A percentile compares a stretch with the other conserved stretches of the same genome.
Evolutionary conservation across 73 alveolate species (phyloP).

Genomic region (Stentor roeselii): DNA sequence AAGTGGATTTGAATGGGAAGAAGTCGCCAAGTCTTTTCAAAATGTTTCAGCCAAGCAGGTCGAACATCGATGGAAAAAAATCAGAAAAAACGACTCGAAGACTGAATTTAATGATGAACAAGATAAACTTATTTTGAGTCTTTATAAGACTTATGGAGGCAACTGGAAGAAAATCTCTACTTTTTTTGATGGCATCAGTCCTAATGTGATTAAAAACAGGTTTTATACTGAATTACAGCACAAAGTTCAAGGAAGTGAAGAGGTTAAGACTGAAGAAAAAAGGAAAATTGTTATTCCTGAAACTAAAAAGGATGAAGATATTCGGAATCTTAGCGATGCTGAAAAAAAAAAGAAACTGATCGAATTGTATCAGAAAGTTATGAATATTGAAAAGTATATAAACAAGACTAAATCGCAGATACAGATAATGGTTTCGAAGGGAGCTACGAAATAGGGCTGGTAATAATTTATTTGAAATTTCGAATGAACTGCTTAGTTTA

Average conservation of each 20-base stretch:
- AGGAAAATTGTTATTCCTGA: background rate
- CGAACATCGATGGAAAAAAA: background rate
- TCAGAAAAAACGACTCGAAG: background rate
- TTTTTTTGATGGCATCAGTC: background rate
- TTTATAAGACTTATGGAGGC: conserved; percentile 18
- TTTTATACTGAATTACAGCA: background rate
- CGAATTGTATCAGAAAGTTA: background rate
- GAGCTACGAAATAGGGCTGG: no score
- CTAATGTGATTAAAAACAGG: background rate
- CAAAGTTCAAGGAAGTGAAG: background rate
- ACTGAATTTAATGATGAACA: background rate
- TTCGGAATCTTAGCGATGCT: background rate
- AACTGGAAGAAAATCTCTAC: conserved; percentile 19
- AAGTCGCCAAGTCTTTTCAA: background rate
- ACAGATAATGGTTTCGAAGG: no score
- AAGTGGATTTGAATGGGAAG: background rate
- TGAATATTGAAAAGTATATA: background rate
- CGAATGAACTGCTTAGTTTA: no score
- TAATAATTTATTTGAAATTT: no score
- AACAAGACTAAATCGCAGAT: background rate
- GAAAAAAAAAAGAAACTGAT: background rate
- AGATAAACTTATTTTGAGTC: conserved; percentile 4
- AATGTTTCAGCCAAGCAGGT: background rate
- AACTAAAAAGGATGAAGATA: background rate
- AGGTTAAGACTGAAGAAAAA: background rate